Base-by-base conservation (phyloP, 768 basidiomycete species). In the Trametes gibbosa region DNA sequence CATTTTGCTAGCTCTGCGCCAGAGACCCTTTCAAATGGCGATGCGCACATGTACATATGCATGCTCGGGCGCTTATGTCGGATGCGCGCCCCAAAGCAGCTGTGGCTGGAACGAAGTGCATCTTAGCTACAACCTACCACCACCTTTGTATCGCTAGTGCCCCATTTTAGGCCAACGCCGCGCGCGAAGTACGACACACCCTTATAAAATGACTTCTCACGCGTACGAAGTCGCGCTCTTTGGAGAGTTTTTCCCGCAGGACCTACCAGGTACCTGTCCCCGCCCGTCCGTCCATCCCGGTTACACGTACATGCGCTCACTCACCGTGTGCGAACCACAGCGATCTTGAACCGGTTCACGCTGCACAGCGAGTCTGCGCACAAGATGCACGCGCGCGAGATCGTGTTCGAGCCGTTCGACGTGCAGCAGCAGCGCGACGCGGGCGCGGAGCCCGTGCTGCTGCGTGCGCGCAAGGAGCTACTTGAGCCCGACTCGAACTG, bases 141-240 rank as follows among this genome's bases (percentile, higher is more conserved):
- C 7, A 21, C n/a, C 6, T 17, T 7, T 19, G n/a, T n/a, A n/a
- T n/a, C n/a, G n/a, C n/a, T n/a, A n/a, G n/a, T n/a, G n/a, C n/a
- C n/a, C n/a, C n/a, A n/a, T n/a, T n/a, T n/a, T n/a, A n/a, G n/a
- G n/a, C n/a, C n/a, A n/a, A n/a, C n/a, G n/a, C n/a, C n/a, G n/a
- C n/a, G n/a, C n/a, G n/a, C n/a, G n/a, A n/a, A n/a, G n/a, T n/a
- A n/a, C n/a, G n/a, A n/a, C n/a, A n/a, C n/a, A n/a, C n/a, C 41
- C 17, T 1, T 19, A 42, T n/a, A 42, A 42, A 9, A 63, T 63
- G 63, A 69, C 75, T 35, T 73, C 76, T 12, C 84, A 87, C 67
- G 80, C 79, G 52, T 92, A 92, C 68, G 90, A 92, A 76, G 87
- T 92, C 56, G 87, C 88, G 0, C 83, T 92, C 61, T 90, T 87